A percentile compares a stretch with the other conserved stretches of the same genome.
Evolutionary conservation across 139 green algal species (phyloP).

Genomic region (Spirogloea muscicola): DNA sequence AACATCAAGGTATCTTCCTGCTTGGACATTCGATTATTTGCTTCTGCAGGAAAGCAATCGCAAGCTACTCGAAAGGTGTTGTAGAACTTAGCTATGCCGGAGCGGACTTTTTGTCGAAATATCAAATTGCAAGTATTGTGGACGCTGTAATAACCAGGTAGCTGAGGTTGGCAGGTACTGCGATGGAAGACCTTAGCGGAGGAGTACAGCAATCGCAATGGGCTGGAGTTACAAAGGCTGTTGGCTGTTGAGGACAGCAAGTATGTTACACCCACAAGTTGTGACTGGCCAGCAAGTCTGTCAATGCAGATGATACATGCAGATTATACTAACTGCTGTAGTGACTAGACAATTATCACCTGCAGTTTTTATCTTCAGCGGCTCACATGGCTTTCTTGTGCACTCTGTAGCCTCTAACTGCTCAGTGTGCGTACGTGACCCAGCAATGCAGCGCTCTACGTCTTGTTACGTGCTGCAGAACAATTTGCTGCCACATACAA

Average conservation of each 20-base stretch:
- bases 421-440: not conserved
- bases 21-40: too few relatives aligned
- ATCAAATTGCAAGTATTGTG: not conserved
- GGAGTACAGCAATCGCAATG: conserved; percentile 48
- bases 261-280: too few relatives aligned
- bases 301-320: too few relatives aligned
- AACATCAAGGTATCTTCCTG: conserved; percentile 64
- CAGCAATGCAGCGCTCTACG: conserved; percentile 61
- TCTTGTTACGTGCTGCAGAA: conserved; percentile 77
- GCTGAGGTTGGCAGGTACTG: conserved; percentile 36
- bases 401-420: conserved; percentile 4
- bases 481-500: conserved; percentile 59
- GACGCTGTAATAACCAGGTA: too few relatives aligned
- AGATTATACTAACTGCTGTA: too few relatives aligned
- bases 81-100: not conserved
- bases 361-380: too few relatives aligned
- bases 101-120: not conserved
- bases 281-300: too few relatives aligned
- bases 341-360: too few relatives aligned
- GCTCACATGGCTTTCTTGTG: too few relatives aligned
- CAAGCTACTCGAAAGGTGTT: too few relatives aligned
- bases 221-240: conserved; percentile 9
- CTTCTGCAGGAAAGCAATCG: too few relatives aligned
- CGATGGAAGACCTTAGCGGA: conserved; percentile 63
- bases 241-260: conserved; percentile 32